Base-by-base conservation (phyloP, 2,329 filamentous ascomycete genomes). In the Alternaria dauci region DNA sequence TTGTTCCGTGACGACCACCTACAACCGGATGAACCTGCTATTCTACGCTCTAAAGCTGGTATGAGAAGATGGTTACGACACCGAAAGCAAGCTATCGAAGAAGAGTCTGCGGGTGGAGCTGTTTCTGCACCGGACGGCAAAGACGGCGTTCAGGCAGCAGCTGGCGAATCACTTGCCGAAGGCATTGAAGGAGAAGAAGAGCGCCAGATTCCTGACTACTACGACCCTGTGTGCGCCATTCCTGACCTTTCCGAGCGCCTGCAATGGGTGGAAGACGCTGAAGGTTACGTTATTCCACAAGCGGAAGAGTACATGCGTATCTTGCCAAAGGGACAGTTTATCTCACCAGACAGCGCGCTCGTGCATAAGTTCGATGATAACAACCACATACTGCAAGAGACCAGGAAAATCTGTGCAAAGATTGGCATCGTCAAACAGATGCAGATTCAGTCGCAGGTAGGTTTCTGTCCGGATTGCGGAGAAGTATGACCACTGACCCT, bases 391-490 rank as follows among this genome's bases (percentile, higher is more conserved):
- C 94, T 99, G 85, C 95, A 99, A 78, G 94, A 98, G 73, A 99
- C 95, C 0, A 87, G 95, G 69, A 98, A 97, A 76, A 86, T 99
- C 30, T 96, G 93, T 72, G 93, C 93, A 11, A 99, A 98, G 81
- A 97, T 99, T 76, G 90, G 92, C 50, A 93, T 99, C 63, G 95
- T 99, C 76, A 99, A 98, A 82, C 95, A 99, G 81, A 99, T 99
- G 95, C 95, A 99, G 80, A 88, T 98, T 55, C 95, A 99, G 78
- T 92, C 93, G 52, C 95, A 97, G 86, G 92, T 93, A 87, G 75
- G 82, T 73, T 12, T 36, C 7, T 30, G 59, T 46, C 30, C 8
- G 59, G 32, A 32, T 44, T n/a, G n/a, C 5, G 14, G 30, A 30
- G 51, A 43, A 42, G 32, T 38, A 46, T 55, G 34, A 34, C 20